Conservation (phyloP, 1,139 yeast species). For the Hansenula lynferdii region DNA sequence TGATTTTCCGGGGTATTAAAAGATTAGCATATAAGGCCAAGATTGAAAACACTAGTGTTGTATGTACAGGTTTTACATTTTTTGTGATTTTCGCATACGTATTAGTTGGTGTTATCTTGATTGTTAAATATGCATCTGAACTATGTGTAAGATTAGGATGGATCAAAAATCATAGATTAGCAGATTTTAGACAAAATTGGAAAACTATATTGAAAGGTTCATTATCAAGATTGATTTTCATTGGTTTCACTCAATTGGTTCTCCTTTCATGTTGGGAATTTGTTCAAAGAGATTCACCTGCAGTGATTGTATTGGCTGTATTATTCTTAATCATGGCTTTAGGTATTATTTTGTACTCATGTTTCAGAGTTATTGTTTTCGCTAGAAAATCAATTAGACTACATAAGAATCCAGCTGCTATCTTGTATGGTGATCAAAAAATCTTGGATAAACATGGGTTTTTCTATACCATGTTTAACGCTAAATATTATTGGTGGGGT, state of each 20-base stretch:
- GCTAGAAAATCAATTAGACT: slow-evolving; percentile 50
- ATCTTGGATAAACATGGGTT: slow-evolving; percentile 69
- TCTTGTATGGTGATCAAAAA: slow-evolving; percentile 63
- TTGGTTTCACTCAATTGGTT: slow-evolving; percentile 70
- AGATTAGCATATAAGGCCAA: slow-evolving; percentile 63
- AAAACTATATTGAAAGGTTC: slow-evolving; percentile 58
- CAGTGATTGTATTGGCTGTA: slow-evolving; percentile 66
- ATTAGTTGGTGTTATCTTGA: slow-evolving; percentile 43
- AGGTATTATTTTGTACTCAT: slow-evolving; percentile 53
- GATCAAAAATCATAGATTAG: slow-evolving; percentile 43
- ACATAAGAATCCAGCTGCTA: slow-evolving; percentile 71
- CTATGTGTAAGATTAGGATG: slow-evolving; percentile 37
- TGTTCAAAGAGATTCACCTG: slow-evolving; percentile 65
- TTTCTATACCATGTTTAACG: slow-evolving; percentile 79
- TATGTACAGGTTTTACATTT: slow-evolving; percentile 72
- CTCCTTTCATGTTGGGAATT: slow-evolving; percentile 75
- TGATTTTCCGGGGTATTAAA: slow-evolving; percentile 68
- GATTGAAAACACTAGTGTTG: slow-evolving; percentile 72
- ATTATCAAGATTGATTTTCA: slow-evolving; percentile 60
- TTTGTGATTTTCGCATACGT: slow-evolving; percentile 66
- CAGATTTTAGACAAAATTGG: slow-evolving; percentile 51
- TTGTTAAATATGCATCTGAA: slow-evolving; percentile 45
- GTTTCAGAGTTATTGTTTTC: slow-evolving; percentile 50
- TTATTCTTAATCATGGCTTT: slow-evolving; percentile 53
- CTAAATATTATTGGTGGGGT: slow-evolving; percentile 74